Conservation (phyloP, 768 basidiomycete species). For the Boletus rubroflammeus region DNA sequence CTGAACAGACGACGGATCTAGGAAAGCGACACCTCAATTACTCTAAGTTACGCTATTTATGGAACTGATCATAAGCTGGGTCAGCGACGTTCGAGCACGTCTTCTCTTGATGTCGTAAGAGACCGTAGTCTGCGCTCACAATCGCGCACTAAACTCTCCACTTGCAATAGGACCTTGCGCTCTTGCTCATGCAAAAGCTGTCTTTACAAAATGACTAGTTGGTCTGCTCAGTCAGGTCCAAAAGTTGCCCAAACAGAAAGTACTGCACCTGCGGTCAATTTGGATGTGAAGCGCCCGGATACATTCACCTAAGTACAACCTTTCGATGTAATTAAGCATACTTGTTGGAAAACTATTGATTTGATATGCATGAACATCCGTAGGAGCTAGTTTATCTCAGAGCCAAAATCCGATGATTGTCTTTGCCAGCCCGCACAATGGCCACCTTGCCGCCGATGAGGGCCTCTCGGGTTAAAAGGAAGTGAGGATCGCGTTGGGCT, state of each 20-base stretch:
- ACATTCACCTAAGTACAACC: neutral
- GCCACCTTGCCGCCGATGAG: conserved; percentile 61
- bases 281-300: neutral
- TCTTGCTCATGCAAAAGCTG: conserved; percentile 6
- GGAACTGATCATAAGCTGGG: neutral
- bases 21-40: conserved; percentile 2
- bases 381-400: conserved; percentile 20
- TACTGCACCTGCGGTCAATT: neutral
- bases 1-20: conserved; percentile 6
- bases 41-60: conserved; percentile 7
- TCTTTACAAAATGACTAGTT: neutral
- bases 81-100: conserved; percentile 15
- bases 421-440: conserved; percentile 72
- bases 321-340: conserved; percentile 11
- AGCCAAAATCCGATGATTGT: conserved; percentile 58
- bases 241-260: neutral
- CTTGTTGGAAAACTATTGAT: neutral
- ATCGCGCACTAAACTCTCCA: neutral
- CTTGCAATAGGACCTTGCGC: conserved; percentile 24
- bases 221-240: neutral
- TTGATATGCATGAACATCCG: neutral
- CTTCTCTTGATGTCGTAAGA: conserved; percentile 26
- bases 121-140: neutral
- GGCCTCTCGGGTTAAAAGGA: conserved; percentile 39
- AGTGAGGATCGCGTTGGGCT: conserved; percentile 48